phyloP scores from a whole-genome alignment of 169 alveolate genomes.

The Eimeria tenella region DNA sequence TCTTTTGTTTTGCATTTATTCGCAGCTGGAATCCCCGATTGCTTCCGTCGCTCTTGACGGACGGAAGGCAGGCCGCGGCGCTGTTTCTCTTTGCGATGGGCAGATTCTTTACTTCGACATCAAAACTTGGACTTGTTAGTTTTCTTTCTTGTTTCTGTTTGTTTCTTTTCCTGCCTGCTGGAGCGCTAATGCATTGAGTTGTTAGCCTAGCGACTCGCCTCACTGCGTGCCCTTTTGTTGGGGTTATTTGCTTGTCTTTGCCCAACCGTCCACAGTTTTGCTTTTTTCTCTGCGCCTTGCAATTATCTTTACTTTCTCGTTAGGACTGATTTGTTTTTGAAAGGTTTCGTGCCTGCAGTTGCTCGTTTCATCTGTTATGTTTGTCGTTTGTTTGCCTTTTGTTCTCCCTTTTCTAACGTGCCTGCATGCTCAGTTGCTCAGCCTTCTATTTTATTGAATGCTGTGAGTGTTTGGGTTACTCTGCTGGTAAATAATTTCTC shows the following conservation, averaged over 20 bases:
- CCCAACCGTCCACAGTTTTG: no score
- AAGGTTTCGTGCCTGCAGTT: no score
- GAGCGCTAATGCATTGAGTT: neutral
- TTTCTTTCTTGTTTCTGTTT: neutral
- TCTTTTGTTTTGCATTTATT: neutral
- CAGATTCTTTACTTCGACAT: slow-evolving; percentile 19
- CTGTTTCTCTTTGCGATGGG: neutral
- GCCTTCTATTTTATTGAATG: neutral
- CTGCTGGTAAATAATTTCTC: neutral
- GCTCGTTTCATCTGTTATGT: no score
- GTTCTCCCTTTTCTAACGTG: neutral
- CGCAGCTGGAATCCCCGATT: neutral
- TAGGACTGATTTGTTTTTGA: no score
- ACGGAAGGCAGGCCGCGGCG: slow-evolving; percentile 12
- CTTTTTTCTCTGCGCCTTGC: no score
- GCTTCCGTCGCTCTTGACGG: slow-evolving; percentile 19
- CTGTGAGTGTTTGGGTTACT: neutral
- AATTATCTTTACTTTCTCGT: no score
- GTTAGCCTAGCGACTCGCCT: neutral
- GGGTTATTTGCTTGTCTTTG: neutral
- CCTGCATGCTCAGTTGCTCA: neutral
- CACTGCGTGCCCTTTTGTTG: neutral
- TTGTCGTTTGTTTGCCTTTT: neutral
- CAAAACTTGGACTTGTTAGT: slow-evolving; percentile 34
- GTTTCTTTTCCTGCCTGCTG: neutral